phyloP scores from a whole-genome alignment of 1,284 basidiomycete genomes.

The Pascua sp. region DNA sequence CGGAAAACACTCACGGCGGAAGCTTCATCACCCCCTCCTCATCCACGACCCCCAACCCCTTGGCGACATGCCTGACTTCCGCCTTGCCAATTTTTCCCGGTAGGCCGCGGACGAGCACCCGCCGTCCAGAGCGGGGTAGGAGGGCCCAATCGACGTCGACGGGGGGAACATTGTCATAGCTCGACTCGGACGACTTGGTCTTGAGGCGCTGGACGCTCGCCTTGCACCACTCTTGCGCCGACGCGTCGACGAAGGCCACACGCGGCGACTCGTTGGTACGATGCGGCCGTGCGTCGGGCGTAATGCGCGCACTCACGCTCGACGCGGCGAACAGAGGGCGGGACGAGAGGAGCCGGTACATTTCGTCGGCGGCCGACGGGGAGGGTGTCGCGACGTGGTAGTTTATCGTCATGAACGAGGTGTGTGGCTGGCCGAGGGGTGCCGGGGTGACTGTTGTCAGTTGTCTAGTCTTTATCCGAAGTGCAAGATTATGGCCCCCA shows the following conservation, averaged over 20 bases:
- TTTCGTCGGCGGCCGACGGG: conserved; percentile 2
- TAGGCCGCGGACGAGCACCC: conserved; percentile 14
- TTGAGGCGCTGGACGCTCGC: neutral
- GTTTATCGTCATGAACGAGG: conserved; percentile 15
- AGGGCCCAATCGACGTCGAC: conserved; percentile 9
- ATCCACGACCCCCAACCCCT: neutral
- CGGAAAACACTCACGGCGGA: neutral
- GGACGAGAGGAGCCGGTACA: conserved; percentile 12
- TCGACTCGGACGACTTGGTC: neutral
- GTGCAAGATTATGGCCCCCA: no score
- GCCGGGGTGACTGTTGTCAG: conserved; percentile 19
- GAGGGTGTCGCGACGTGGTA: conserved; percentile 21
- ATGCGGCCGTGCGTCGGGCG: neutral
- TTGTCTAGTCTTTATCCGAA: no score
- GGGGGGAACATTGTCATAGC: neutral
- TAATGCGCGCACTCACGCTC: neutral
- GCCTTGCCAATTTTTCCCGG: neutral
- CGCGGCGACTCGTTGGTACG: neutral
- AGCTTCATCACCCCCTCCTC: neutral
- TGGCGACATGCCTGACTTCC: no score
- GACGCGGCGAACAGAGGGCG: conserved; percentile 15
- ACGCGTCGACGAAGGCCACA: neutral
- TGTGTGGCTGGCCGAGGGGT: conserved; percentile 21
- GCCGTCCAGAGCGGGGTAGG: conserved; percentile 1
- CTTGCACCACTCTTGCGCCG: conserved; percentile 5